Evolutionary conservation across 768 basidiomycete species (phyloP).

Genomic region (Agaricus sinodeliciosus): DNA sequence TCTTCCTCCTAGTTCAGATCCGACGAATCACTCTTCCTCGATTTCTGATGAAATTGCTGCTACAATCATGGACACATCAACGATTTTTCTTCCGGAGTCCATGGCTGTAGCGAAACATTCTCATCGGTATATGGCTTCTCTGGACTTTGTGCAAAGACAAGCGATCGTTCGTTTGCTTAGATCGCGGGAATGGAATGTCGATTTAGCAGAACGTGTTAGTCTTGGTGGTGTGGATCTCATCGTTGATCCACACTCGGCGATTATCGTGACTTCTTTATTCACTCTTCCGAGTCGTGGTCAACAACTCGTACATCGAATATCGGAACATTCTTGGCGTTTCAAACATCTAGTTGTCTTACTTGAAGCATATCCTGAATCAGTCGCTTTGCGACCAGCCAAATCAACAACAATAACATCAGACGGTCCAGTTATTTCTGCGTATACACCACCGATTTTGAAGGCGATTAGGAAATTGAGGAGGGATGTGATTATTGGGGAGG

Average conservation of each 20-base stretch:
- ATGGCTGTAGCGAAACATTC: constrained; percentile 22
- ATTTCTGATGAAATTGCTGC: constrained; percentile 25
- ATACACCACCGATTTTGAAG: constrained; percentile 62
- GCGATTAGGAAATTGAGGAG: constrained; percentile 64
- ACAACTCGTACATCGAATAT: constrained; percentile 35
- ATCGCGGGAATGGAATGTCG: constrained; percentile 36
- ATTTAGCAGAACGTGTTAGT: constrained; percentile 58
- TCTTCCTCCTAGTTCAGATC: constrained; percentile 6
- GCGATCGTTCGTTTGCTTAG: constrained; percentile 47
- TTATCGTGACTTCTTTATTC: constrained; percentile 43
- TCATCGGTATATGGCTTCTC: constrained; percentile 66
- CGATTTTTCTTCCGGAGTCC: constrained; percentile 33
- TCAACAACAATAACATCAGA: background rate
- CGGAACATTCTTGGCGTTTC: constrained; percentile 59
- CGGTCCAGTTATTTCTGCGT: constrained; percentile 34
- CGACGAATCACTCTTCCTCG: constrained; percentile 13
- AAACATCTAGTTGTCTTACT: constrained; percentile 50
- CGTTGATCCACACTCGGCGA: constrained; percentile 53
- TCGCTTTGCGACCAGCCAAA: constrained; percentile 23
- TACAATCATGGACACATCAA: constrained; percentile 33
- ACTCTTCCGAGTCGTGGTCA: constrained; percentile 45
- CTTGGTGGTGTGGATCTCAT: constrained; percentile 61
- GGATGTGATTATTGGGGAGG: constrained; percentile 56
- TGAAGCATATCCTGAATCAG: constrained; percentile 54
- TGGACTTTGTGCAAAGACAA: constrained; percentile 64